Percentiles rank a stretch among this genome's conserved stretches.
phyloP scores from a whole-genome alignment of 2,329 filamentous ascomycete genomes.

The Diaporthe helianthi region DNA sequence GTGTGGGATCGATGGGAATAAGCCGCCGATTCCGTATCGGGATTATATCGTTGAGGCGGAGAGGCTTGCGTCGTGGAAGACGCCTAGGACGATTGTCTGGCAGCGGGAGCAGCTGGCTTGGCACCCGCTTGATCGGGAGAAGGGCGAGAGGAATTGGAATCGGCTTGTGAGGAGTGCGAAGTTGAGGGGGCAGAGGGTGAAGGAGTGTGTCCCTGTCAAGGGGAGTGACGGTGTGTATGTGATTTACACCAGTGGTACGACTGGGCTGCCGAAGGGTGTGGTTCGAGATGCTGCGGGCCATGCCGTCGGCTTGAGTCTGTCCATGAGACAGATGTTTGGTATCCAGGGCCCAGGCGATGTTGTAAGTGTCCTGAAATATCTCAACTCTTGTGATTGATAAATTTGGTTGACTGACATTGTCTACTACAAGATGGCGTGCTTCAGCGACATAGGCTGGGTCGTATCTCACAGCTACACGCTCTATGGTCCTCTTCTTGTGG shows the following conservation, averaged over 20 bases:
- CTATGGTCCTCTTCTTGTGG: conserved; percentile 84
- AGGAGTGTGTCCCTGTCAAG: conserved; percentile 77
- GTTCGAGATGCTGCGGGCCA: conserved; percentile 84
- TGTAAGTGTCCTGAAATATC: conserved; percentile 53
- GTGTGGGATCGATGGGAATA: conserved; percentile 87
- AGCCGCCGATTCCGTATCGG: conserved; percentile 79
- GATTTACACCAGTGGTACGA: conserved; percentile 88
- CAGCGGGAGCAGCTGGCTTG: conserved; percentile 80
- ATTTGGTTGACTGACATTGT: background rate
- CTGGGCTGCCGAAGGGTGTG: conserved; percentile 83
- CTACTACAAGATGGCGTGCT: conserved; percentile 45
- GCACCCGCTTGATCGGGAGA: conserved; percentile 70
- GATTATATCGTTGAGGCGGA: conserved; percentile 79
- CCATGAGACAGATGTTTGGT: conserved; percentile 82
- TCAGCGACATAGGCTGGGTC: conserved; percentile 86
- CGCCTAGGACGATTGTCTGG: conserved; percentile 78
- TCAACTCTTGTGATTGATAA: conserved; percentile 6
- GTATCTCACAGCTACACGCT: conserved; percentile 82
- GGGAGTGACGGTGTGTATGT: conserved; percentile 86
- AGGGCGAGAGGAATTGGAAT: conserved; percentile 82
- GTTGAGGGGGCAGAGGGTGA: conserved; percentile 63
- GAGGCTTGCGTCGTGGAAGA: conserved; percentile 72
- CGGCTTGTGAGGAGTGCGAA: conserved; percentile 74
- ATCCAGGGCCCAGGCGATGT: conserved; percentile 86
- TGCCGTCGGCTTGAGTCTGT: conserved; percentile 83